These are phyloP conservation scores for Pisolithus tinctorius DNA, from an alignment of 768 basidiomycete genomes.

Conservation along the genomic window DNA sequence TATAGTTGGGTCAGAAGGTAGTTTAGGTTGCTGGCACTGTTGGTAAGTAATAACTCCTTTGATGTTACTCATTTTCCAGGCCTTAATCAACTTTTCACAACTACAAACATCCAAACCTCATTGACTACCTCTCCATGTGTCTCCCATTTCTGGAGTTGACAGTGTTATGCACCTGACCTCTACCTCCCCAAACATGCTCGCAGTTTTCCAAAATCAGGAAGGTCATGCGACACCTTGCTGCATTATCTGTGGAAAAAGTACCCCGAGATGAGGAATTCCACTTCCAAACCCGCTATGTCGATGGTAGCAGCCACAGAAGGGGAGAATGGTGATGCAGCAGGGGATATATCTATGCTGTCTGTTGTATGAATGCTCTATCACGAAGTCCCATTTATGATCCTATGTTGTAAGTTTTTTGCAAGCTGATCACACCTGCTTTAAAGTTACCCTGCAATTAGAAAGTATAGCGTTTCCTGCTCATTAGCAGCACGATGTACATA, in stretches of 20 bases:
- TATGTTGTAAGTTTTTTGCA: background rate
- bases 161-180: constrained; percentile 5
- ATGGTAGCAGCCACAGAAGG: constrained; percentile 19
- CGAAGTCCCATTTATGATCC: constrained; percentile 3
- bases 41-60: too few species aligned
- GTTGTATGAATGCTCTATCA: constrained; percentile 25
- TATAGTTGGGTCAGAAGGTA: too few species aligned
- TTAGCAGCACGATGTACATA: too few species aligned
- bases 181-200: constrained; percentile 2
- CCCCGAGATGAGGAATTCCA: constrained; percentile 19
- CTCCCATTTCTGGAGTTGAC: background rate
- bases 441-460: too few species aligned
- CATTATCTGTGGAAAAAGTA: constrained; percentile 35
- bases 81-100: constrained; percentile 65
- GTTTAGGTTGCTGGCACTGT: too few species aligned
- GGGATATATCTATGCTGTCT: constrained; percentile 35
- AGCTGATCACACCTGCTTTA: too few species aligned
- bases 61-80: too few species aligned
- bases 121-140: too few species aligned
- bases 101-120: constrained; percentile 59
- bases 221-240: constrained; percentile 59
- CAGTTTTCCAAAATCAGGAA: constrained; percentile 46
- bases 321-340: constrained; percentile 21
- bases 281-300: constrained; percentile 33
- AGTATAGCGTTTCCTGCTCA: too few species aligned